Base-by-base conservation (phyloP, 495 filamentous ascomycete genomes). In the Jackrogersella minutella region DNA sequence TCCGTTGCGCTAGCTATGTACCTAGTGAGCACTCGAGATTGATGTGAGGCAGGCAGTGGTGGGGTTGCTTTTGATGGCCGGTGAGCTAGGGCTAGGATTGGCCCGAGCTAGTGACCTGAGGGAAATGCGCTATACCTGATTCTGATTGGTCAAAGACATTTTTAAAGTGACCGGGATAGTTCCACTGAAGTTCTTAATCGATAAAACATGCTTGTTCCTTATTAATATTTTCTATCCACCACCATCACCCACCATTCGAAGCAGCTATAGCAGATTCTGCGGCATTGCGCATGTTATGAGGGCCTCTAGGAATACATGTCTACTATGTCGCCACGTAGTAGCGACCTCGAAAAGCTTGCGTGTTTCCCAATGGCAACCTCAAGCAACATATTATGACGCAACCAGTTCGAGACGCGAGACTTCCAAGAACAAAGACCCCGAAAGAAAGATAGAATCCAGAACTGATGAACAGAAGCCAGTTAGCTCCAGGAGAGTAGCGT, bases 361-460 rank as follows among this genome's bases (percentile, higher is more conserved):
- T 69, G 77, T 6, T 75, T 79, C 39, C 74, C 83, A 69, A 73
- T 81, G 66, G 81, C 76, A 52, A 75, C 83, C 66, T 43, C 75
- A 46, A 62, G 70, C 2, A 46, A 33, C 52, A 13, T 66, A 66
- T 37, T 63, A 52, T 5, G 71, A 51, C 13, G 49, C 57, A 2
- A 9, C 26, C 6, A 2, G 41, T 17, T 40, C 47, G 36, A 65
- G 31, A 58, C 37, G 17, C 58, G 58, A 66, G n/a, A 22, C 3
- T 30, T 43, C 8, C 1, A 43, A 21, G 2, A 1, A 2, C 3
- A 6, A 43, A 43, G 11, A 22, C 3, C 40, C 17, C 10, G 4
- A 9, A 10, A 6, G 13, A 8, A 19, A 30, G 1, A 5, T 26
- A 19, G 10, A 19, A 24, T 39, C 11, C 51, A 49, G 10, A 56